Evolutionary conservation across 2,329 filamentous ascomycete species (phyloP).

Genomic region (Elsinoe ampelina): DNA sequence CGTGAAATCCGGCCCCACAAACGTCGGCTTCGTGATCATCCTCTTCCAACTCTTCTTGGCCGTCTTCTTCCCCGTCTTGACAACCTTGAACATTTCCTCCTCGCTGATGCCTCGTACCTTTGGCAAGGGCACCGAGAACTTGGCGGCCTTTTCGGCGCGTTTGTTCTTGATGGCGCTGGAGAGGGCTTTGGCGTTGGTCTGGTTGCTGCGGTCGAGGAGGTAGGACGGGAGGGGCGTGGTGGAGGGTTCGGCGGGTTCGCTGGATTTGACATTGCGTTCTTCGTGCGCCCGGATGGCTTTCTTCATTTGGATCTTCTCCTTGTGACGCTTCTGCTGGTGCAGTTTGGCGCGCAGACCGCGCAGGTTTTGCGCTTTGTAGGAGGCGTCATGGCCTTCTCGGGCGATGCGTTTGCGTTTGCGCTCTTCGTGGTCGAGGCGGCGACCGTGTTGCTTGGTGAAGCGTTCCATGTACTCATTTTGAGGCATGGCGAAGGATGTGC

Average conservation of each 20-base stretch:
- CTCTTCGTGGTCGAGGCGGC: slow-evolving; percentile 73
- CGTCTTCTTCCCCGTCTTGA: slow-evolving; percentile 93
- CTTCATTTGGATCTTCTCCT: slow-evolving; percentile 98
- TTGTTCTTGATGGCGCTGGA: slow-evolving; percentile 91
- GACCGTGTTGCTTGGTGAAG: slow-evolving; percentile 54
- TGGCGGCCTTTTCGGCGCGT: slow-evolving; percentile 83
- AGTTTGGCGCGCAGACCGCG: slow-evolving; percentile 87
- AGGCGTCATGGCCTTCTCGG: slow-evolving; percentile 79
- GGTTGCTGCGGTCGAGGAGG: slow-evolving; percentile 73
- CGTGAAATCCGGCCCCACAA: slow-evolving; percentile 87
- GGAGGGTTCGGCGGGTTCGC: slow-evolving; percentile 66
- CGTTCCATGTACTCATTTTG: slow-evolving; percentile 74
- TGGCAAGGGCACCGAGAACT: slow-evolving; percentile 83
- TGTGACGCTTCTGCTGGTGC: slow-evolving; percentile 83
- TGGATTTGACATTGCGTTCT: slow-evolving; percentile 87
- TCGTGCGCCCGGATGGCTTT: slow-evolving; percentile 92
- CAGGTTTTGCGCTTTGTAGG: slow-evolving; percentile 85
- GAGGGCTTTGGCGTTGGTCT: slow-evolving; percentile 63
- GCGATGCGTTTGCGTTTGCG: slow-evolving; percentile 76
- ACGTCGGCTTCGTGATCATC: slow-evolving; percentile 65
- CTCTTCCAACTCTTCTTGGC: slow-evolving; percentile 73
- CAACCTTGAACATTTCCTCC: slow-evolving; percentile 94
- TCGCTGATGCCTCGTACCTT: slow-evolving; percentile 91
- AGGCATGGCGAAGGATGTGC: slow-evolving; percentile 44
- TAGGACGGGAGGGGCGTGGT: slow-evolving; percentile 82